Conservation (phyloP, 805 yeast species). For the Yarrowia sp. region DNA sequence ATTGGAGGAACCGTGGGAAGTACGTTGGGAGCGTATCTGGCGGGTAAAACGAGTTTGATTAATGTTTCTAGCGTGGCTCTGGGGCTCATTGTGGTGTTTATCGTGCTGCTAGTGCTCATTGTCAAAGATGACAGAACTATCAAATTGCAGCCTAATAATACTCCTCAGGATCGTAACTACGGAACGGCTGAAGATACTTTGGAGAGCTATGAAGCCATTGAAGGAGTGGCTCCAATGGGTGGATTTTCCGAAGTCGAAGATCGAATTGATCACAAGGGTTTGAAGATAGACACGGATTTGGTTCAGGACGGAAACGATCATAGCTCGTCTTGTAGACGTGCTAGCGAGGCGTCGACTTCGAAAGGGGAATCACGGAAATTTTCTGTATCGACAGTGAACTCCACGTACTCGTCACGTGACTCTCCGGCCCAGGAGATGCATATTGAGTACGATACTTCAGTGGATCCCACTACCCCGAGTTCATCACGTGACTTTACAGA, state of each 20-base stretch:
- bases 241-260: neutral
- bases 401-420: neutral
- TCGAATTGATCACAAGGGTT: neutral
- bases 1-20: conserved; percentile 3
- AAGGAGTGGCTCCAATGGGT: conserved; percentile 4
- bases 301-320: neutral
- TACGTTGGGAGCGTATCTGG: neutral
- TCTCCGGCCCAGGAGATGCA: neutral
- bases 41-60: neutral
- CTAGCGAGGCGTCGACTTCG: neutral
- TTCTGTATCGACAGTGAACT: too few relatives aligned
- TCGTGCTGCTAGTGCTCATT: neutral
- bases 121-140: conserved; percentile 3
- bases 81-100: neutral
- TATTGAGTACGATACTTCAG: neutral
- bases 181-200: neutral
- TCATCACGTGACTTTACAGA: neutral
- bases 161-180: neutral
- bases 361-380: too few relatives aligned
- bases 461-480: neutral
- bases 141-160: neutral
- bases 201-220: neutral
- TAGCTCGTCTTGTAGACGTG: neutral
- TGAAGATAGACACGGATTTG: neutral
- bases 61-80: neutral